Base-by-base conservation (phyloP, 2,329 filamentous ascomycete genomes). In the Aspergillus uvarum region DNA sequence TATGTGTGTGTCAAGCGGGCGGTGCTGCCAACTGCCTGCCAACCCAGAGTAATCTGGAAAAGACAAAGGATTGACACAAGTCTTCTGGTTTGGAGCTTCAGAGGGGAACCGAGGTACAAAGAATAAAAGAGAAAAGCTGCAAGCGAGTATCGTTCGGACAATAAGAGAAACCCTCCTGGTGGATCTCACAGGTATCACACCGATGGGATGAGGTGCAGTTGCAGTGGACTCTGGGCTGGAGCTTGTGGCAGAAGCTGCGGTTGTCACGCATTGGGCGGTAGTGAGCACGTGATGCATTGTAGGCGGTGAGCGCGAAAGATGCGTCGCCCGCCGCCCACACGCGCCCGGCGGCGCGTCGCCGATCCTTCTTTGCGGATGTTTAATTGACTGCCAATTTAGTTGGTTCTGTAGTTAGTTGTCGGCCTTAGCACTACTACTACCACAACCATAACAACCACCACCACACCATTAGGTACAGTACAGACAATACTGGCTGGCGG, bases 231-330 rank as follows among this genome's bases (percentile, higher is more conserved):
- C 47, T 47, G 35, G 22, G 44, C 38, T 58, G 31, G 22, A 62
- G 56, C 48, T 56, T 32, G 59, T 31, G 55, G 60, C 66, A 65
- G 66, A 70, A 68, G 65, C 64, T 70, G 68, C 68, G 66, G 62
- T 57, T 62, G 42, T 55, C 60, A 59, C 54, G 47, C 58, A 5
- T 14, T 47, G 44, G 11, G 16, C 47, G 50, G 35, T n/a, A 35
- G 0, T 5, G 5, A 11, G 63, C 72, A 76, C 72, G 71, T 75
- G 71, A 67, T 10, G 1, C 1, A 11, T 11, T 4, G 32, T 35
- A 65, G 69, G 69, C 71, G 71, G 72, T 73, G 66, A 65, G 63
- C 66, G 65, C 68, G 71, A 68, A 61, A 66, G 68, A 60, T 60
- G 62, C 66, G 63, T 62, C 59, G 54, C 56, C 57, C 22, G 26